phyloP scores from a whole-genome alignment of 164 flowering plant species.

The Aristolochia contorta region DNA sequence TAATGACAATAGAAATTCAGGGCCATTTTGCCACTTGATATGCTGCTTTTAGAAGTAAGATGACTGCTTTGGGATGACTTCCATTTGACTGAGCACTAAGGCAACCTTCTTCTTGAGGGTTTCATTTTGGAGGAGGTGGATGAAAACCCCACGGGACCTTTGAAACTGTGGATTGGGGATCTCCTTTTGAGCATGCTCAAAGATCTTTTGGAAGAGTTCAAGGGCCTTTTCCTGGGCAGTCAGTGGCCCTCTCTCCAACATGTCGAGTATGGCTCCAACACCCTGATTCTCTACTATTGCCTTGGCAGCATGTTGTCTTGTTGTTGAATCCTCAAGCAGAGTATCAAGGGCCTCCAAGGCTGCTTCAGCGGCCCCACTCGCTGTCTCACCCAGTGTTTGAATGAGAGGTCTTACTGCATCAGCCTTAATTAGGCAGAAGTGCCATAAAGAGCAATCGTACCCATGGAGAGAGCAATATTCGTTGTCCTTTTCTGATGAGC shows the following conservation, averaged over 20 bases:
- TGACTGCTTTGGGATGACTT: conserved; percentile 19
- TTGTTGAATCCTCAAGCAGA: conserved; percentile 9
- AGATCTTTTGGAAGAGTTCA: conserved; percentile 14
- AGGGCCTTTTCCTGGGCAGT: conserved; percentile 17
- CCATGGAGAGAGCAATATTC: conserved; percentile 17
- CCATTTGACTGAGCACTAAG: conserved; percentile 19
- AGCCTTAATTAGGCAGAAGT: conserved; percentile 20
- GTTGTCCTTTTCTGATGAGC: conserved; percentile 3
- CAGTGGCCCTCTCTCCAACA: conserved; percentile 15
- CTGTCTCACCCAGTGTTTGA: conserved; percentile 10
- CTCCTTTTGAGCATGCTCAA: neutral
- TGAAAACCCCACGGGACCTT: conserved; percentile 13
- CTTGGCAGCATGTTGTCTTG: conserved; percentile 6
- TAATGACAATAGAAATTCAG: too few species aligned
- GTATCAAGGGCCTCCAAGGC: conserved; percentile 18
- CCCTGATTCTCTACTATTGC: conserved; percentile 15
- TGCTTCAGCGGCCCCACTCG: conserved; percentile 17
- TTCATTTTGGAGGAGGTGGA: conserved; percentile 19
- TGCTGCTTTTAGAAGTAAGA: conserved; percentile 13
- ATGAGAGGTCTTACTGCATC: conserved; percentile 21
- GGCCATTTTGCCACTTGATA: too few species aligned
- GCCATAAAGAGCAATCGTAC: conserved; percentile 11
- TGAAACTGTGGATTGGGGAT: neutral
- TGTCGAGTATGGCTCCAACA: conserved; percentile 11
- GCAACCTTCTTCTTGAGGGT: conserved; percentile 20